These are phyloP conservation scores for Aureobasidium sp. DNA, from an alignment of 2,329 filamentous ascomycete species.

Conservation along the genomic window DNA sequence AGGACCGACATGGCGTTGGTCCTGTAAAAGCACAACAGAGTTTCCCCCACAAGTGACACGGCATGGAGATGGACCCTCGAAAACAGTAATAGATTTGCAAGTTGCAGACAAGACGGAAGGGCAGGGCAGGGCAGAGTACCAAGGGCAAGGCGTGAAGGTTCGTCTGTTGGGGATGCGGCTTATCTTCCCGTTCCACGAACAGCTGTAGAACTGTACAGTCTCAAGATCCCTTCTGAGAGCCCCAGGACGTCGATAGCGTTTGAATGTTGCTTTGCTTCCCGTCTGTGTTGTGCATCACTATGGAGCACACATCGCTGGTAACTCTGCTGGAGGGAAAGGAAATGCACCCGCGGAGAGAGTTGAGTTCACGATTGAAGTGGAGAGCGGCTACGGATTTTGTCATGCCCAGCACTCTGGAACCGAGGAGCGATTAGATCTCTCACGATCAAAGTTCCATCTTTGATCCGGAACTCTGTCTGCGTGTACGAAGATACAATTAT, in stretches of 20 bases:
- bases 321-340: too few relatives aligned
- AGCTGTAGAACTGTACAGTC: too few relatives aligned
- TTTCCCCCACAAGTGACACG: neutral
- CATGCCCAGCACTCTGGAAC: neutral
- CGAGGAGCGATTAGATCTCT: conserved; percentile 4
- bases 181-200: neutral
- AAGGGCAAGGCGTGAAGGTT: neutral
- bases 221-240: too few relatives aligned
- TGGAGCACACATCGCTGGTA: too few relatives aligned
- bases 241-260: too few relatives aligned
- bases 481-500: neutral
- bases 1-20: neutral
- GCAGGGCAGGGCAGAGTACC: neutral
- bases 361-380: neutral
- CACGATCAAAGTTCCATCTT: neutral
- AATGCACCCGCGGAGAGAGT: too few relatives aligned
- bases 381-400: neutral
- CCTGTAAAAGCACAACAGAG: neutral
- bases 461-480: neutral
- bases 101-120: neutral
- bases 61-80: neutral
- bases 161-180: conserved; percentile 12
- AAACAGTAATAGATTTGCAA: neutral
- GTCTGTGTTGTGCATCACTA: too few relatives aligned
- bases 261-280: too few relatives aligned